These are phyloP conservation scores for Ustilago loliicola DNA, from an alignment of 1,284 basidiomycete genomes.

Conservation along the genomic window DNA sequence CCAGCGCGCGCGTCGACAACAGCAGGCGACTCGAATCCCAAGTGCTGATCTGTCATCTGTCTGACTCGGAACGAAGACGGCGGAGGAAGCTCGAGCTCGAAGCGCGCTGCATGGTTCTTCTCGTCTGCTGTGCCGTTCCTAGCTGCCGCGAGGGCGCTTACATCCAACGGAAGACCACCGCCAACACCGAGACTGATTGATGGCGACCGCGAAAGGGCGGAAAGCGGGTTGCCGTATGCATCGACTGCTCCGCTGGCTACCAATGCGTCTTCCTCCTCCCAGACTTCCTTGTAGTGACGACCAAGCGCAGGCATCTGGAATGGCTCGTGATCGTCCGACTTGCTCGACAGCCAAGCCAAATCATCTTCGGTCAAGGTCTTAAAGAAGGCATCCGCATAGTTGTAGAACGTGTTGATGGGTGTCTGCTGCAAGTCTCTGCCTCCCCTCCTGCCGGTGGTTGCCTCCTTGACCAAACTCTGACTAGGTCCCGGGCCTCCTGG, in stretches of 20 bases:
- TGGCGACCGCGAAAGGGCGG: conserved; percentile 28
- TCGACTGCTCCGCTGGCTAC: conserved; percentile 64
- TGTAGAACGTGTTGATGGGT: conserved; percentile 65
- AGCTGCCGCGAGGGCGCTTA: conserved; percentile 17
- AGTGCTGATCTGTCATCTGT: conserved; percentile 58
- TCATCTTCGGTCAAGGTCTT: conserved; percentile 70
- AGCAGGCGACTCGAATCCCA: conserved; percentile 48
- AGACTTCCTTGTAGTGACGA: conserved; percentile 84
- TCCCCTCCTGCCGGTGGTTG: conserved; percentile 49
- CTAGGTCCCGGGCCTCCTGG: conserved; percentile 47
- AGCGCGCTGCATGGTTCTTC: conserved; percentile 10
- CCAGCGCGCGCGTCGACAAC: conserved; percentile 62
- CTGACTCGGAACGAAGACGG: conserved; percentile 52
- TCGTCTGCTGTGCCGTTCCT: conserved; percentile 26
- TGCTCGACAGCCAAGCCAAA: conserved; percentile 67
- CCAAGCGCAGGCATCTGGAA: conserved; percentile 89
- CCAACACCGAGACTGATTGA: conserved; percentile 41
- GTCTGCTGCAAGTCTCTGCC: conserved; percentile 63
- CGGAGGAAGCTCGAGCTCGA: conserved; percentile 50
- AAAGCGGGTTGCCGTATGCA: conserved; percentile 40
- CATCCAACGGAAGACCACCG: conserved; percentile 40
- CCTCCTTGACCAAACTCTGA: conserved; percentile 55
- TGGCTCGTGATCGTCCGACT: conserved; percentile 83
- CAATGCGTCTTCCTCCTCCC: conserved; percentile 87
- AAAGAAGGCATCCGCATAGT: conserved; percentile 67